These are phyloP conservation scores for Dalbergia oliveri DNA, from an alignment of 306 rosid species.

Conservation along the genomic window DNA sequence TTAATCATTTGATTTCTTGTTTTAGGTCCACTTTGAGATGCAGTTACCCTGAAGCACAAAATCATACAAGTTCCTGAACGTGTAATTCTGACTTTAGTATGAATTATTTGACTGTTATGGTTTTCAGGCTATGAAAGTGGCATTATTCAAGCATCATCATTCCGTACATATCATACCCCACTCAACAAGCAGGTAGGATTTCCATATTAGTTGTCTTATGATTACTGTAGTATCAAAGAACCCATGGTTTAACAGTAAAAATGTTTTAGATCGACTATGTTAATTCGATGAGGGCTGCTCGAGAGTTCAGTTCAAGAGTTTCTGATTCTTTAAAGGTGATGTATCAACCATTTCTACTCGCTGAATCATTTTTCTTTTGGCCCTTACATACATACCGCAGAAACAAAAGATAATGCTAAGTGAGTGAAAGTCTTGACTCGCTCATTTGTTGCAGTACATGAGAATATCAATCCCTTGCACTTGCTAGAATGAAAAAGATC, in stretches of 20 bases:
- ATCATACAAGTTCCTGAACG: conserved; percentile 14
- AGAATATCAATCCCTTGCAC: conserved; percentile 39
- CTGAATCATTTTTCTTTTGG: conserved; percentile 17
- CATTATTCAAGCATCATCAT: conserved; percentile 87
- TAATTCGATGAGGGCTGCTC: conserved; percentile 96
- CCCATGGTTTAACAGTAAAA: conserved; percentile 40
- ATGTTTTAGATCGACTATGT: conserved; percentile 76
- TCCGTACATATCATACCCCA: conserved; percentile 97
- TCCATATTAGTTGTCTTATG: conserved; percentile 28
- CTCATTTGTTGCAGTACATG: conserved; percentile 26
- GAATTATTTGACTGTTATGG: conserved; percentile 37
- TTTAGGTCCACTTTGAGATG: conserved; percentile 20
- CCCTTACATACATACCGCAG: conserved; percentile 3
- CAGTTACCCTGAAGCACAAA: conserved; percentile 11
- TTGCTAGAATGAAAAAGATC: conserved; percentile 22
- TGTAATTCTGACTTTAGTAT: conserved; percentile 30
- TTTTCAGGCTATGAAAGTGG: conserved; percentile 77
- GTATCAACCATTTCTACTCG: conserved; percentile 23
- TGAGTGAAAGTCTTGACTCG: conserved; percentile 5
- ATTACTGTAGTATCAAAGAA: conserved; percentile 33
- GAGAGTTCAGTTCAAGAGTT: conserved; percentile 86
- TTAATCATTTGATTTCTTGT: conserved; percentile 10
- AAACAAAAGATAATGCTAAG: conserved; percentile 20
- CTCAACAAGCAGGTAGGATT: conserved; percentile 91
- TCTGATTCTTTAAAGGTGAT: conserved; percentile 91